These are phyloP conservation scores for Spergularia bocconei DNA, from an alignment of 148 eudicot species.

Conservation along the genomic window DNA sequence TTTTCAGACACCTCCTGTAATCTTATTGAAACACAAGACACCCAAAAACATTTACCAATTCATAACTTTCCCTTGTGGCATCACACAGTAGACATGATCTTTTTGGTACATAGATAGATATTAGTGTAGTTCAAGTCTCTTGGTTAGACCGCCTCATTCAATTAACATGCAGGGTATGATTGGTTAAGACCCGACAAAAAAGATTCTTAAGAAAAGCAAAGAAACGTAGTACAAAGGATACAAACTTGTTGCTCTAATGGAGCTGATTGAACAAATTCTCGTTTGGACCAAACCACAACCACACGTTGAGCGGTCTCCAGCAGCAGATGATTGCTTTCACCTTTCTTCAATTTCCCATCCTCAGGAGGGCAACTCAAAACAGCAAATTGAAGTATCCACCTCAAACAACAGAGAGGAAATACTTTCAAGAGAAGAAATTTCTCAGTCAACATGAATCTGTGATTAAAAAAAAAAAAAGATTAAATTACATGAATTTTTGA, in stretches of 20 bases:
- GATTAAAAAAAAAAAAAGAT: conserved; percentile 16
- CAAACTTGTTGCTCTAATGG: conserved; percentile 85
- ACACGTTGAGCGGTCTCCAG: conserved; percentile 57
- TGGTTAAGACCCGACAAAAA: not conserved
- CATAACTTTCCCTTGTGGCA: no score
- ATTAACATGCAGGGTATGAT: not conserved
- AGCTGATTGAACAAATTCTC: conserved; percentile 82
- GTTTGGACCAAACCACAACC: conserved; percentile 67
- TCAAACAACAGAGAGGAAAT: conserved; percentile 78
- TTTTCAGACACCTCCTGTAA: no score
- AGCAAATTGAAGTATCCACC: conserved; percentile 94
- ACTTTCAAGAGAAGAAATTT: conserved; percentile 82
- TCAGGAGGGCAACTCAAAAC: conserved; percentile 60
- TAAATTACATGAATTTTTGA: not conserved
- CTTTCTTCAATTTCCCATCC: conserved; percentile 35
- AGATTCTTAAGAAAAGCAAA: not conserved
- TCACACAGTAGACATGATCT: no score
- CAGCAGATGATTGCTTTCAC: conserved; percentile 37
- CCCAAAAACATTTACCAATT: no score
- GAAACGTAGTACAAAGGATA: conserved; percentile 49
- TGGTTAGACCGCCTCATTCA: not conserved
- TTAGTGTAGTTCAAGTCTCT: not conserved
- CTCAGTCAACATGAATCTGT: conserved; percentile 74
- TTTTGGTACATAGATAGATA: no score
- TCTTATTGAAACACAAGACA: no score